Percentiles rank a stretch among this genome's conserved stretches.
Evolutionary conservation across 2,329 filamentous ascomycete genomes (phyloP).

Genomic region (Magnaporthiopsis rhizophila): DNA sequence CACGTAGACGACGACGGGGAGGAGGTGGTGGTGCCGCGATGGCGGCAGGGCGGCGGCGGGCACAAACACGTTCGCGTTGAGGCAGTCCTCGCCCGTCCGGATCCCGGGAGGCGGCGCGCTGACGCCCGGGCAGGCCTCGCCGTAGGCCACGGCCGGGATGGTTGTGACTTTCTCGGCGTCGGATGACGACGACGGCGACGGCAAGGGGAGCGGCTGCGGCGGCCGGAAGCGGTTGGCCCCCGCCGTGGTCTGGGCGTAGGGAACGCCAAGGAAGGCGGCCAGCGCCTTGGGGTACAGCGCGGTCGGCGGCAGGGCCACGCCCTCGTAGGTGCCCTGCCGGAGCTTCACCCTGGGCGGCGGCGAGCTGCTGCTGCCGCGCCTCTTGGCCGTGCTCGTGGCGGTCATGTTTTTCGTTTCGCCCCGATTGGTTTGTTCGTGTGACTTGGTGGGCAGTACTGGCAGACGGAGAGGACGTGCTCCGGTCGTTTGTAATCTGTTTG

Average conservation of each 20-base stretch:
- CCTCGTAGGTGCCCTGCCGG: constrained; percentile 32
- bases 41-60: constrained; percentile 14
- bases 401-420: background rate
- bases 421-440: no score
- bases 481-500: background rate
- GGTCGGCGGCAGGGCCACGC: constrained; percentile 11
- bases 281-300: constrained; percentile 27
- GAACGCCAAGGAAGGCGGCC: constrained; percentile 41
- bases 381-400: background rate
- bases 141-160: constrained; percentile 27
- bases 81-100: constrained; percentile 39
- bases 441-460: background rate
- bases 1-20: constrained; percentile 51
- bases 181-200: background rate
- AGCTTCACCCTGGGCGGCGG: constrained; percentile 20
- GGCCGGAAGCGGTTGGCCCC: constrained; percentile 37
- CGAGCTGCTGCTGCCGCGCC: background rate
- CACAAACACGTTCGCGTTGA: constrained; percentile 44
- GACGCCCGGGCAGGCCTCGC: constrained; percentile 28
- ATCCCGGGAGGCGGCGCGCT: constrained; percentile 20
- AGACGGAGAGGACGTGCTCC: background rate
- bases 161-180: constrained; percentile 12
- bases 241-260: constrained; percentile 35
- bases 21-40: constrained; percentile 12
- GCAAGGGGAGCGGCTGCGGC: constrained; percentile 25